Percentiles rank a stretch among this genome's conserved stretches.
Evolutionary conservation across 805 yeast genomes (phyloP).

Genomic region (Cyberlindnera subsufficiens): DNA sequence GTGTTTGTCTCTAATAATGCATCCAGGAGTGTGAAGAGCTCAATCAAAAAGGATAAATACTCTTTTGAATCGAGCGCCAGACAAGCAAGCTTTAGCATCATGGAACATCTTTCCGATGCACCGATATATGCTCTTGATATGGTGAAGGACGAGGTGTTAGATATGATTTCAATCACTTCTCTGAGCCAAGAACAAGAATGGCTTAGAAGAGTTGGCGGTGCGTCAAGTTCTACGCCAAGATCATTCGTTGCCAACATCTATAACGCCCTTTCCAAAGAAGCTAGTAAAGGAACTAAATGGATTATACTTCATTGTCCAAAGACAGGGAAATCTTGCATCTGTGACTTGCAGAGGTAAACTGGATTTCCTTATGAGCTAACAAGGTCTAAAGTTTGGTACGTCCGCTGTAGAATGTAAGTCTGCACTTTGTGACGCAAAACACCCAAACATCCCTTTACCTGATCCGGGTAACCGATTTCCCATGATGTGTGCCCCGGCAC

Average conservation of each 20-base stretch:
- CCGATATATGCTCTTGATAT: constrained; percentile 78
- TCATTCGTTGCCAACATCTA: constrained; percentile 75
- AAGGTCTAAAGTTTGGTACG: no score
- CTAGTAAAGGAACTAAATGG: constrained; percentile 64
- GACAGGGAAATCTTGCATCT: constrained; percentile 61
- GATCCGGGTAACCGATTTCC: background rate
- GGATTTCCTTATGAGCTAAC: background rate
- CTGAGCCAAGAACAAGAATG: constrained; percentile 72
- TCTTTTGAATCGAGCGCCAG: constrained; percentile 68
- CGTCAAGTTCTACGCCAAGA: constrained; percentile 71
- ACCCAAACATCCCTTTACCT: background rate
- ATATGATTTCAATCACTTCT: constrained; percentile 74
- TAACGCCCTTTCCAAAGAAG: constrained; percentile 67
- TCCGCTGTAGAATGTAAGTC: no score
- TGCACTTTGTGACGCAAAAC: background rate
- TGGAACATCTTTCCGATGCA: constrained; percentile 52
- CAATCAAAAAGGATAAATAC: constrained; percentile 73
- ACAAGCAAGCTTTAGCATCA: constrained; percentile 47
- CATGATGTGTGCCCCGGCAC: background rate
- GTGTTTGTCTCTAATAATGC: constrained; percentile 73
- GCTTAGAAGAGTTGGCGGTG: constrained; percentile 75
- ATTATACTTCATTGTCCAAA: constrained; percentile 76
- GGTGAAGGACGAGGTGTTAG: constrained; percentile 73
- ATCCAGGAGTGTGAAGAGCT: constrained; percentile 68
- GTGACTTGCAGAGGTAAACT: constrained; percentile 50